Evolutionary conservation across 208 protist species (phyloP).

Genomic region (Leishmania major): DNA sequence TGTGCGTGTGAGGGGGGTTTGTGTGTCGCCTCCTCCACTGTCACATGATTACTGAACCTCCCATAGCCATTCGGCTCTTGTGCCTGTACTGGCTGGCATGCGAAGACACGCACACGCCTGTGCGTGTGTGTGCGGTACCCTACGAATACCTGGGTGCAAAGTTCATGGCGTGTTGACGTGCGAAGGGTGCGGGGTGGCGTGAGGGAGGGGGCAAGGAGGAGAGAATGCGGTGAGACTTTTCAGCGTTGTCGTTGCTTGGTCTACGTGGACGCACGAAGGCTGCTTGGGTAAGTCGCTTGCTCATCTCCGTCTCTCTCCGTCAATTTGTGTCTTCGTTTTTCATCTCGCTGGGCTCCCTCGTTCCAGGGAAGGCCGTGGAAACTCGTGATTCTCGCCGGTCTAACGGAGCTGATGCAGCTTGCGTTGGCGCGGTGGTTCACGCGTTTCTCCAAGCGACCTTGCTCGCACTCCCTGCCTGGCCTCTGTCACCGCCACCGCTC

Average conservation of each 20-base stretch:
- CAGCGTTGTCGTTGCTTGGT: background rate
- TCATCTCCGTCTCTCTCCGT: background rate
- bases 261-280: background rate
- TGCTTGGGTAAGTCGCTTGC: background rate
- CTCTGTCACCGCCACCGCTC: slow-evolving; percentile 1
- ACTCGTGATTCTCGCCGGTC: background rate
- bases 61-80: background rate
- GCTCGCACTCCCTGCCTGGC: background rate
- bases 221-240: background rate
- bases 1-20: background rate
- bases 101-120: background rate
- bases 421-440: background rate
- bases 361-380: background rate
- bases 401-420: background rate
- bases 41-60: slow-evolving; percentile 3
- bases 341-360: no score
- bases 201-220: background rate
- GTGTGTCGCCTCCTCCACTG: background rate
- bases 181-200: background rate
- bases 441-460: background rate
- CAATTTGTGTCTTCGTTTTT: background rate
- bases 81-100: background rate
- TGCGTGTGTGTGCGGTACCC: background rate
- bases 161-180: background rate
- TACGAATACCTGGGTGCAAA: background rate